Percentiles rank a stretch among this genome's conserved stretches.
phyloP scores from a whole-genome alignment of 2,329 filamentous ascomycete genomes.

The Trichophyton simii region DNA sequence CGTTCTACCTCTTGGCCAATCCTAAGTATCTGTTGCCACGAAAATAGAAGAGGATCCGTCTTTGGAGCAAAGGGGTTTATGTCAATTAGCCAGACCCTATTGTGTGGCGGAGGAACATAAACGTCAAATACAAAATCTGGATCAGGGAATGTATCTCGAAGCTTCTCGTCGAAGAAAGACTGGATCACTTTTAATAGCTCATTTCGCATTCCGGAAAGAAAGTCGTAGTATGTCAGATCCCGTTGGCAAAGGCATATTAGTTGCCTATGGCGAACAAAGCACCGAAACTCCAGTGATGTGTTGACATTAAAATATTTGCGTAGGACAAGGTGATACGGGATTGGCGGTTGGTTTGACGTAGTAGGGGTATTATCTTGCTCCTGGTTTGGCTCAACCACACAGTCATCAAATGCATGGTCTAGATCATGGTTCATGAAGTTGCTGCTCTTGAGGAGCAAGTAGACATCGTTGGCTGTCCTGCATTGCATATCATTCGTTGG shows the following conservation, averaged over 20 bases:
- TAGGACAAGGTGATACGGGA: conserved; percentile 70
- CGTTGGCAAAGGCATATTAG: conserved; percentile 78
- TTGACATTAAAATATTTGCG: conserved; percentile 81
- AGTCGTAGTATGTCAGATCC: conserved; percentile 81
- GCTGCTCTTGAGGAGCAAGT: conserved; percentile 84
- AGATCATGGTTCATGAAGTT: conserved; percentile 92
- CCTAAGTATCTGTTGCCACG: conserved; percentile 69
- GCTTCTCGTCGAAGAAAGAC: conserved; percentile 61
- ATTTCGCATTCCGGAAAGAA: conserved; percentile 56
- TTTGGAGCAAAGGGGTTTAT: conserved; percentile 88
- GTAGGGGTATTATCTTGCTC: background rate
- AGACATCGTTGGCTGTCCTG: conserved; percentile 76
- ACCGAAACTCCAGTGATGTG: conserved; percentile 84
- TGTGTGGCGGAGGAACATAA: conserved; percentile 66
- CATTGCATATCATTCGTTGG: conserved; percentile 86
- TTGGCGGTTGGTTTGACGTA: conserved; percentile 20
- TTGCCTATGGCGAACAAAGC: conserved; percentile 74
- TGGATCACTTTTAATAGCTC: conserved; percentile 56
- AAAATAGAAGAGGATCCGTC: conserved; percentile 81
- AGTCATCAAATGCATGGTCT: conserved; percentile 81
- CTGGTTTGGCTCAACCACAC: conserved; percentile 30
- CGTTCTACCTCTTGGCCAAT: conserved; percentile 2
- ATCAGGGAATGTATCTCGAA: conserved; percentile 71
- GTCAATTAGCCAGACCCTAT: conserved; percentile 74
- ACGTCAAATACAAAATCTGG: conserved; percentile 80